Base-by-base conservation (phyloP, 164 flowering plant species). In the Chloranthus sessilifolius region DNA sequence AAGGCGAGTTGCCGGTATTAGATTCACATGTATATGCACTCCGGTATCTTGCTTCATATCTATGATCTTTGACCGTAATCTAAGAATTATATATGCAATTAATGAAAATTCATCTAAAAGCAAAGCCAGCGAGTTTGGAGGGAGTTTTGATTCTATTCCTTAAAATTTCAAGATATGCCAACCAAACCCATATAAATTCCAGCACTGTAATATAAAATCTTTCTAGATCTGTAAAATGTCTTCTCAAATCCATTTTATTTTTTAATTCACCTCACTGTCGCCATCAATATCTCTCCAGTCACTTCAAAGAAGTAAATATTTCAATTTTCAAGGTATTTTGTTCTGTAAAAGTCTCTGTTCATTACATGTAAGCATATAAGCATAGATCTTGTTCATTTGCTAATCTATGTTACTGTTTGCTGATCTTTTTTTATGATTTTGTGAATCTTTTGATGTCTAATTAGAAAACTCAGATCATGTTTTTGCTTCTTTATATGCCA, bases 121-220 rank as follows among this genome's bases (percentile, higher is more conserved):
- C n/a, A n/a, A n/a, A n/a, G n/a, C n/a, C 51, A 50, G 56, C 60
- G 60, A 20, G 48, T 43, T 59, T 59, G 64, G 69, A 59, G 69
- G 69, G 63, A 60, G 64, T 54, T 65, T 54, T 31, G 60, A 55
- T 65, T 66, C 61, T 52, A 10, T 53, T n/a, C n/a, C n/a, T n/a
- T n/a, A n/a, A n/a, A n/a, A 24, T 47, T 29, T 35, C 44, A 2
- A 20, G 14, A 21, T 21, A 38, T 30, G 57, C 57, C 57, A 53
- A 53, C 39, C 22, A 26, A 11, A 60, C 40, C 64, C 64, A 58
- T 53, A 53, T 35, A 33, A 33, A 17, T 43, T 26, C 22, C 40
- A 21, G 8, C 15, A 2, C 23, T 17, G 52, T 3, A 52, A 22
- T 35, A 14, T n/a, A 29, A 1, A 15, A 27, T 47, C 45, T 47